Evolutionary conservation across 306 rosid species (phyloP), one percentile per base, ranked within the genome.

Genomic region (Hippophae gyantsensis): DNA sequence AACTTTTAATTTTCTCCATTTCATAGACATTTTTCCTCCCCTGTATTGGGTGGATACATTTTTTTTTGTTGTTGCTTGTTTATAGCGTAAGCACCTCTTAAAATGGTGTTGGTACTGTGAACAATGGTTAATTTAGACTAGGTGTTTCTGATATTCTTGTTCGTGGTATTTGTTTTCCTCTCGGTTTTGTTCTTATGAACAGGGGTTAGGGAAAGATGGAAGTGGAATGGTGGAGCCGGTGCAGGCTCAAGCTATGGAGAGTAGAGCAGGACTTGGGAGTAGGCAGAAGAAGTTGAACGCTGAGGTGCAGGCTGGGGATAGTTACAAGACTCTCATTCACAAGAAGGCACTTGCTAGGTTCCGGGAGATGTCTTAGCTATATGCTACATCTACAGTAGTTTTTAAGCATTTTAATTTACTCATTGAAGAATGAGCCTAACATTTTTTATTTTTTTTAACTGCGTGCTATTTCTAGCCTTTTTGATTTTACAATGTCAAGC

Each of bases 121-220:
- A 32, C 9, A 48, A 46, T 26, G 40, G 56, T 54, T 60, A 59
- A 44, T 10, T 32, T 32, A 32, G 4, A 32, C 38, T 11, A 67
- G 55, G 62, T 52, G 69, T 74, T 65, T 70, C 84, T 79, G 65
- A 79, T 69, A 59, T 61, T 64, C 56, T 12, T 49, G 40, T 53
- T 38, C 58, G 64, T 73, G 79, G 79, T 54, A 51, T 72, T 62
- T 67, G 50, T 75, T 32, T 4, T 4, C 66, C 8, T 13, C 69
- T 66, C 64, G 67, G 64, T 9, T 67, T 69, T 73, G 58, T 66
- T 71, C 43, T 65, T 72, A 68, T 73, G 71, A 48, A 57, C 86
- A 92, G 98, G 98, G 98, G 10, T 76, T 92, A 61, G 98, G 98
- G 63, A 92, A 81, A 65, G 95, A 92, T 78, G 98, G 98, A 62